phyloP scores from a whole-genome alignment of 257 asterid genomes.

The Rehmannia glutinosa region DNA sequence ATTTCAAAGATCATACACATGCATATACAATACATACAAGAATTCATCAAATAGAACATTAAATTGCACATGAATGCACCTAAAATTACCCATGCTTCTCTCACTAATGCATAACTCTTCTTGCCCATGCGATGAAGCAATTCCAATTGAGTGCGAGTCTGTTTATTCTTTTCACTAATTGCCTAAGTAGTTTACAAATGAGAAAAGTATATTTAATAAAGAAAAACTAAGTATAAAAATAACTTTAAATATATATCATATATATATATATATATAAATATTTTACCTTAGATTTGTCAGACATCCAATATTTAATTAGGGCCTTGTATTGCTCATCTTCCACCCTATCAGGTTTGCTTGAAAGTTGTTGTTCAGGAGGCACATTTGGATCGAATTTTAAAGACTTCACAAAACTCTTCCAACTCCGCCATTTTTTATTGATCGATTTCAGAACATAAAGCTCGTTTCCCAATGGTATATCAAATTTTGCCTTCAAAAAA shows the following conservation, averaged over 20 bases:
- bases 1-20: no score
- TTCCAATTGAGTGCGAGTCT: background rate
- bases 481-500: background rate
- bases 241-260: background rate
- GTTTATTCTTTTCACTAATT: background rate
- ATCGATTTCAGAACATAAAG: background rate
- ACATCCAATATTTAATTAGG: background rate
- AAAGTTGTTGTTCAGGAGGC: background rate
- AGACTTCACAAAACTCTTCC: background rate
- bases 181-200: background rate
- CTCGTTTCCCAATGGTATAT: background rate
- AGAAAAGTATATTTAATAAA: no score
- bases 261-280: background rate
- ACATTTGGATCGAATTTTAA: background rate
- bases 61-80: no score
- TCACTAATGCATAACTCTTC: background rate
- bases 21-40: no score
- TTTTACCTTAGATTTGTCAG: background rate
- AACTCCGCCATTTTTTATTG: background rate
- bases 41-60: no score
- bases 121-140: slow-evolving; percentile 1
- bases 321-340: background rate
- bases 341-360: background rate
- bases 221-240: no score
- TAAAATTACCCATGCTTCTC: background rate